Percentiles rank a stretch among this genome's conserved stretches.
These are phyloP conservation scores for Coccomyxa sp. DNA, from an alignment of 139 green algal genomes.

Conservation along the genomic window DNA sequence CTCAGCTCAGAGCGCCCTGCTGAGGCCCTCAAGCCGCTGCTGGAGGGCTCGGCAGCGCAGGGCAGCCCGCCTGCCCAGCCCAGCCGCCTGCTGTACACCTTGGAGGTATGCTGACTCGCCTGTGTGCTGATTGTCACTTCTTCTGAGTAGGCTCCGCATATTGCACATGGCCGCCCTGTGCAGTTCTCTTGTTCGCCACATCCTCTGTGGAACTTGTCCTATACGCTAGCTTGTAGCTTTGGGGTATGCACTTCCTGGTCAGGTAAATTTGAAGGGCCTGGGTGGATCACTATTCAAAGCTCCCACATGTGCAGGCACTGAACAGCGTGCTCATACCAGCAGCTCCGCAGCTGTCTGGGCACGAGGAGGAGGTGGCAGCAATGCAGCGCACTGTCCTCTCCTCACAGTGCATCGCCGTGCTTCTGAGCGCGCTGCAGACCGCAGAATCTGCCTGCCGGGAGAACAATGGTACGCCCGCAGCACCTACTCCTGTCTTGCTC, in stretches of 20 bases:
- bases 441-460: no score
- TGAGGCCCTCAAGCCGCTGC: not conserved
- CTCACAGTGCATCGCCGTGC: slow-evolving; percentile 13
- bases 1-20: not conserved
- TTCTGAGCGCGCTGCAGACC: slow-evolving; percentile 10
- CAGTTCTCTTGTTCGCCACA: not conserved
- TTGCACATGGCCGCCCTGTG: not conserved
- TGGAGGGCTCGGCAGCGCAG: not conserved
- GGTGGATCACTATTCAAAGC: no score
- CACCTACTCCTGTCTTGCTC: no score
- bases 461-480: no score
- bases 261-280: no score
- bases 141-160: not conserved
- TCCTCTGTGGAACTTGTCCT: no score
- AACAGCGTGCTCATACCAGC: slow-evolving; percentile 44
- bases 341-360: not conserved
- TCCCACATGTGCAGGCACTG: slow-evolving; percentile 32
- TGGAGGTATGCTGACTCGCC: slow-evolving; percentile 31
- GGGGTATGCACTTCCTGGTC: no score
- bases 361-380: not conserved
- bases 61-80: slow-evolving; percentile 11
- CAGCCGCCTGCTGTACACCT: slow-evolving; percentile 41
- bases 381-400: slow-evolving; percentile 20
- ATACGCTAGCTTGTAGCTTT: no score
- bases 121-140: not conserved